phyloP scores from a whole-genome alignment of 768 basidiomycete genomes.

The Leccinum incarnatum region DNA sequence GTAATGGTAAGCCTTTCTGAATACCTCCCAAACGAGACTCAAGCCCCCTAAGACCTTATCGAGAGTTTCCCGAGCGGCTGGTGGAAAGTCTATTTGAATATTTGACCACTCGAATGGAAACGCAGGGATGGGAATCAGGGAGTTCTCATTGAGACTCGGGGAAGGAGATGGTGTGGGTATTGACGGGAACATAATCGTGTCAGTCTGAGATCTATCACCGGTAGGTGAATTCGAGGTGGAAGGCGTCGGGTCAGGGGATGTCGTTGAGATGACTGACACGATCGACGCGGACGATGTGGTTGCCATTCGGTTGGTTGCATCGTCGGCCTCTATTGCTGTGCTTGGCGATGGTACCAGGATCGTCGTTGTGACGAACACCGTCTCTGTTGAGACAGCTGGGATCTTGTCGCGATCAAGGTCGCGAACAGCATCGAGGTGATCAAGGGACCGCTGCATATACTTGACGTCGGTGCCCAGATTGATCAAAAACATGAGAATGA shows the following conservation, averaged over 20 bases:
- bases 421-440: conserved; percentile 14
- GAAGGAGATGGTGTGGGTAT: conserved; percentile 15
- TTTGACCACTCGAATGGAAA: conserved; percentile 31
- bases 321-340: neutral
- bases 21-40: conserved; percentile 29
- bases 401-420: conserved; percentile 6
- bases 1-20: conserved; percentile 33
- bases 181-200: conserved; percentile 7
- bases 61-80: conserved; percentile 19
- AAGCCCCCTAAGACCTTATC: conserved; percentile 29
- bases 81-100: conserved; percentile 26
- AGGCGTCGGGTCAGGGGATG: conserved; percentile 4
- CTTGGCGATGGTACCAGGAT: conserved; percentile 14
- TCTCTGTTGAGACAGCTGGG: conserved; percentile 15
- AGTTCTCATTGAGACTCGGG: conserved; percentile 12
- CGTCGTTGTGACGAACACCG: conserved; percentile 32
- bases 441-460: conserved; percentile 24
- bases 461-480: conserved; percentile 29
- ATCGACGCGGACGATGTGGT: conserved; percentile 3
- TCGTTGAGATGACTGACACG: conserved; percentile 8
- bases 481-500: conserved; percentile 19
- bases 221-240: conserved; percentile 4
- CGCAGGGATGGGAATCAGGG: conserved; percentile 18
- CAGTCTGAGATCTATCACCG: conserved; percentile 13
- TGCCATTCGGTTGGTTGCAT: conserved; percentile 4